Percentiles rank a stretch among this genome's conserved stretches.
phyloP scores from a whole-genome alignment of 257 asterid genomes.

The Ilex aquifolium region DNA sequence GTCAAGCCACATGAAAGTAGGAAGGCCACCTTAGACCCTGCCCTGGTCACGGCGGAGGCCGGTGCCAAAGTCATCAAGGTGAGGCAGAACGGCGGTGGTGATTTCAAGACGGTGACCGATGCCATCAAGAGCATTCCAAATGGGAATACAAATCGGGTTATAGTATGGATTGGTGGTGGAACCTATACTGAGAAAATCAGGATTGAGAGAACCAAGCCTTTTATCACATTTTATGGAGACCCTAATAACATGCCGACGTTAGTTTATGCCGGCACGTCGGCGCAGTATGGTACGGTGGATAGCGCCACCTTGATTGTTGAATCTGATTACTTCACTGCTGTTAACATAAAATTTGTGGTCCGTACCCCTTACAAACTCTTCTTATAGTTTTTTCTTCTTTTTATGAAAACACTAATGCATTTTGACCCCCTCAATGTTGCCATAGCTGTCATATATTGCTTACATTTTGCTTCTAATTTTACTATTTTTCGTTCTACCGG shows the following conservation, averaged over 20 bases:
- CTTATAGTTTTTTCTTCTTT: too few species aligned
- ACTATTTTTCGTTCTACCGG: neutral
- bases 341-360: slow-evolving; percentile 58
- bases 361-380: slow-evolving; percentile 1
- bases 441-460: too few species aligned
- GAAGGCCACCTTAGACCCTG: slow-evolving; percentile 20
- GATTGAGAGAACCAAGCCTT: slow-evolving; percentile 34
- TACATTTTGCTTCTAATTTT: neutral
- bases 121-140: slow-evolving; percentile 57
- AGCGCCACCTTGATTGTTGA: slow-evolving; percentile 54
- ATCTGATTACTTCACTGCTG: slow-evolving; percentile 50
- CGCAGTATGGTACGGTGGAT: slow-evolving; percentile 42
- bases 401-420: too few species aligned
- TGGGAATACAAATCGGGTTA: slow-evolving; percentile 37
- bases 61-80: slow-evolving; percentile 28
- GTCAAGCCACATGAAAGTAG: slow-evolving; percentile 11
- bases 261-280: slow-evolving; percentile 44
- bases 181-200: slow-evolving; percentile 51
- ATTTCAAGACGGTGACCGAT: slow-evolving; percentile 51
- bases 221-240: slow-evolving; percentile 56
- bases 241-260: slow-evolving; percentile 36
- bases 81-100: slow-evolving; percentile 40
- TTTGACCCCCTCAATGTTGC: too few species aligned
- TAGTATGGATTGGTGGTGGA: slow-evolving; percentile 56
- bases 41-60: slow-evolving; percentile 27